These are phyloP conservation scores for Boletus rubropictus DNA, from an alignment of 768 basidiomycete species.

Conservation along the genomic window DNA sequence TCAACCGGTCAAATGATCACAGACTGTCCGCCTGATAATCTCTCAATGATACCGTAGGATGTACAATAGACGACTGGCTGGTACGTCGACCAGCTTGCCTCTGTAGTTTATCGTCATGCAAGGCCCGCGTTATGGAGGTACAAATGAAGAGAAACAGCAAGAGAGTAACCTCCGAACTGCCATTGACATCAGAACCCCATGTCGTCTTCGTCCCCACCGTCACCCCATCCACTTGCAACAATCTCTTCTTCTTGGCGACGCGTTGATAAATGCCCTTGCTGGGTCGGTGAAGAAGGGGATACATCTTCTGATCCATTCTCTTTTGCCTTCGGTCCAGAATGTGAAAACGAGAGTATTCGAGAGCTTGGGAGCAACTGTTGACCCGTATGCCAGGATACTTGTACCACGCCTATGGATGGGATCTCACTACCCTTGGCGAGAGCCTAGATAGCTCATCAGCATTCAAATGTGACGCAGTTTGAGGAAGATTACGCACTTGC, in stretches of 20 bases:
- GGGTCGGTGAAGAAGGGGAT: conserved; percentile 17
- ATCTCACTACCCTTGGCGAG: conserved; percentile 67
- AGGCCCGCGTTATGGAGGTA: conserved; percentile 11
- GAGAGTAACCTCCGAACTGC: conserved; percentile 1
- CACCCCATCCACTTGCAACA: conserved; percentile 65
- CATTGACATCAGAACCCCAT: conserved; percentile 53
- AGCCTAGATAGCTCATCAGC: conserved; percentile 41
- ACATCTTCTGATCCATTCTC: conserved; percentile 22
- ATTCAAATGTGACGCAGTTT: neutral
- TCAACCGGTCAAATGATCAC: neutral
- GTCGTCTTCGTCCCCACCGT: conserved; percentile 59
- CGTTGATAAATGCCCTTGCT: conserved; percentile 24
- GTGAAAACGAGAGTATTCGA: conserved; percentile 15
- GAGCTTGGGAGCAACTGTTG: conserved; percentile 20
- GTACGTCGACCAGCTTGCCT: conserved; percentile 9
- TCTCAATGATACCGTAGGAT: neutral
- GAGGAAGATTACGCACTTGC: conserved; percentile 45
- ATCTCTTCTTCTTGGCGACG: conserved; percentile 53
- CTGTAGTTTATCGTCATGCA: conserved; percentile 10
- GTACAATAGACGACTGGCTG: conserved; percentile 5
- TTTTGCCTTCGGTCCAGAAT: conserved; percentile 20
- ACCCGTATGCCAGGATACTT: conserved; percentile 60
- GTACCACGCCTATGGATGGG: conserved; percentile 58
- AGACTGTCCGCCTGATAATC: neutral
- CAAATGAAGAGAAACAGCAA: conserved; percentile 7